These are phyloP conservation scores for Pseudonectria buxi DNA, from an alignment of 2,329 filamentous ascomycete species.

Conservation along the genomic window DNA sequence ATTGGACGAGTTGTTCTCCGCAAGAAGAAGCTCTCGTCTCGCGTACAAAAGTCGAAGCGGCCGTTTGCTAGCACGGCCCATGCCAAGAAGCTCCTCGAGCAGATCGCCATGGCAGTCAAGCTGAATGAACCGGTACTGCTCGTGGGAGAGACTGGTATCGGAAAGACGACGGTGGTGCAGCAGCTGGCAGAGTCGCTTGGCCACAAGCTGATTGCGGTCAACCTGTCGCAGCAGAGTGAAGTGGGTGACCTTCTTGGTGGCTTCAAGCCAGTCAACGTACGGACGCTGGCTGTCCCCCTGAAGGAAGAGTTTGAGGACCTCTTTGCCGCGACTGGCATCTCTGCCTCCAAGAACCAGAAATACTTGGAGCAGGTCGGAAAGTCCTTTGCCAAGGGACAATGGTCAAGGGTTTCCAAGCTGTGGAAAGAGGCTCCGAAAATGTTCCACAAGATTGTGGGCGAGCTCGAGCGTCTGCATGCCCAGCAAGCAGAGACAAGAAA, in stretches of 20 bases:
- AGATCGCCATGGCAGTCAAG: constrained; percentile 75
- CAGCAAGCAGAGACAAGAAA: constrained; percentile 29
- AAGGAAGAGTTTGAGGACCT: constrained; percentile 92
- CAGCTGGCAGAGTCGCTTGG: constrained; percentile 80
- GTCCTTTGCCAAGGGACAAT: constrained; percentile 73
- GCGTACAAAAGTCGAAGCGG: constrained; percentile 45
- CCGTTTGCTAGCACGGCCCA: constrained; percentile 87
- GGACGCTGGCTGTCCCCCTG: constrained; percentile 79
- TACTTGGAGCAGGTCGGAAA: constrained; percentile 79
- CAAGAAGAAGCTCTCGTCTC: constrained; percentile 46
- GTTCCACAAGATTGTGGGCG: constrained; percentile 64
- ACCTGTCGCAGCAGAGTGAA: constrained; percentile 96
- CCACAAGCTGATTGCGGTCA: constrained; percentile 84
- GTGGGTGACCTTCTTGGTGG: constrained; percentile 92
- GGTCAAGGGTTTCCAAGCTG: constrained; percentile 76
- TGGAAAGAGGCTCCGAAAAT: constrained; percentile 87
- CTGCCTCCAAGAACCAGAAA: constrained; percentile 75
- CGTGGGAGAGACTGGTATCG: constrained; percentile 97
- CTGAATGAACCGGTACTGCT: constrained; percentile 84
- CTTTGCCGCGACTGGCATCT: constrained; percentile 79
- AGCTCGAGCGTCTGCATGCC: constrained; percentile 41
- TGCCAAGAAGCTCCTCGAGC: constrained; percentile 77
- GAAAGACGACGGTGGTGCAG: constrained; percentile 94
- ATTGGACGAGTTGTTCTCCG: constrained; percentile 62
- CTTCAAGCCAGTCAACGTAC: constrained; percentile 90